Evolutionary conservation across 2,329 filamentous ascomycete genomes (phyloP), one percentile per base, ranked within the genome.

Genomic region (Stachybotrys echinatus): DNA sequence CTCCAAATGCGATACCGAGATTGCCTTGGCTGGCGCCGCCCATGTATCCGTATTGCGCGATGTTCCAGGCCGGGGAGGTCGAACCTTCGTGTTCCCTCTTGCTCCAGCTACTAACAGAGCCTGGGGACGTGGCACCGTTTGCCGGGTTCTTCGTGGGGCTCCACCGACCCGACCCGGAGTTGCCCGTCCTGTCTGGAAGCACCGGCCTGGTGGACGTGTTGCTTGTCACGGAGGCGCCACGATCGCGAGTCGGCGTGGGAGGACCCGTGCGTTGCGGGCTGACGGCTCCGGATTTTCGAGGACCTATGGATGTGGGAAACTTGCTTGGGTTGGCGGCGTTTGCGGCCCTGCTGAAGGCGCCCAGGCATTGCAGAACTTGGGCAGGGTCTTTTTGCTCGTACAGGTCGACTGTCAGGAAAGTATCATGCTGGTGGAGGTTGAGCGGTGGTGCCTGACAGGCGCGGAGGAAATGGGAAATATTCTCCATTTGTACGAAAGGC

Each of bases 401-500:
- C 45, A 99, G 78, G 71, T 99, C 94, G 66, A 99, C 92, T 5
- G 94, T 99, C 53, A 97, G 83, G 72, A 99, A 99, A 58, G 92
- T 85, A 70, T 99, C 94, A 74, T 99, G 94, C 43, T 92, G 85
- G 51, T 89, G 91, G 52, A 99, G 83, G 68, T 85, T 92, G 48
- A 99, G 75, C 1, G 94, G 94, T 22, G 88, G 83, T 47, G 81
- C 75, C 69, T 96, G 89, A 74, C 92, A 95, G 52, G 90, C 91
- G 62, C 83, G 84, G 48, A 99, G 83, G 71, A 96, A 99, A 65
- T 95, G 89, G 5, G 92, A 95, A 64, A 99, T 96, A 67, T 99
- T 99, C 69, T 99, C 94, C 92, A 97, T 97, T 70, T 99, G 94
- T 39, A 97, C 92, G 66, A 99, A 99, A 0, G 94, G 94, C 92